Percentiles rank a stretch among this genome's conserved stretches.
Evolutionary conservation across 108 stramenopile species (phyloP).

Genomic region (Nannochloropsis salina): DNA sequence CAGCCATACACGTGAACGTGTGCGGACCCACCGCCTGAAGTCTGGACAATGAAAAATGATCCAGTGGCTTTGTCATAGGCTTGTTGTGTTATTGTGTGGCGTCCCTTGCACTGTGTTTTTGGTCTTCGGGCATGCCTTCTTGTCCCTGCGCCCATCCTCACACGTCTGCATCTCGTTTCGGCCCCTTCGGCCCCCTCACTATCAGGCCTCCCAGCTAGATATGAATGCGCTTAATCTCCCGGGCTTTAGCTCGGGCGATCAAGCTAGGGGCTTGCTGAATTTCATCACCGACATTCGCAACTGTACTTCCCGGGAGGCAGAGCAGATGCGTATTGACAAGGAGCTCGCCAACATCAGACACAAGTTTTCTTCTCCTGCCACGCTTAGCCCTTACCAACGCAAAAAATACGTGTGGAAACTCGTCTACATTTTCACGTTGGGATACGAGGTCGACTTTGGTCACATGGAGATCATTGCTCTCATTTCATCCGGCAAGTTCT

Average conservation of each 20-base stretch:
- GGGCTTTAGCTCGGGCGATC: conserved; percentile 29
- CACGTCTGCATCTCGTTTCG: not conserved
- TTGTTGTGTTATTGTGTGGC: no score
- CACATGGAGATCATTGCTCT: conserved; percentile 82
- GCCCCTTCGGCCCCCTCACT: not conserved
- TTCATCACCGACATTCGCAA: conserved; percentile 47
- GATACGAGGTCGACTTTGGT: conserved; percentile 98
- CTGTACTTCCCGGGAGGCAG: conserved; percentile 65
- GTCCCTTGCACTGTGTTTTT: no score
- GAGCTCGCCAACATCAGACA: conserved; percentile 97
- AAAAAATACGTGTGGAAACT: conserved; percentile 99
- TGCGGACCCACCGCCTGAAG: no score
- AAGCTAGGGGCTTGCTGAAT: conserved; percentile 40
- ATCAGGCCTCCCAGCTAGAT: not conserved
- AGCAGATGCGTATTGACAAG: conserved; percentile 81
- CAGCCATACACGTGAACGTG: no score
- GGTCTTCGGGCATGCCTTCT: not conserved
- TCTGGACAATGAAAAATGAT: no score
- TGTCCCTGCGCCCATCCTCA: not conserved
- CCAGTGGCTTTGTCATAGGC: no score
- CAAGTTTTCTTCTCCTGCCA: conserved; percentile 77
- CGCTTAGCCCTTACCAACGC: conserved; percentile 76
- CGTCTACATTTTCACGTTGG: conserved; percentile 93
- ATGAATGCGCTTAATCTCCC: conserved; percentile 8
- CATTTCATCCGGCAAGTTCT: conserved; percentile 73